A percentile compares a stretch with the other conserved stretches of the same genome.
Conservation (phyloP, 345 rosid species). For the Citrus australasica region DNA sequence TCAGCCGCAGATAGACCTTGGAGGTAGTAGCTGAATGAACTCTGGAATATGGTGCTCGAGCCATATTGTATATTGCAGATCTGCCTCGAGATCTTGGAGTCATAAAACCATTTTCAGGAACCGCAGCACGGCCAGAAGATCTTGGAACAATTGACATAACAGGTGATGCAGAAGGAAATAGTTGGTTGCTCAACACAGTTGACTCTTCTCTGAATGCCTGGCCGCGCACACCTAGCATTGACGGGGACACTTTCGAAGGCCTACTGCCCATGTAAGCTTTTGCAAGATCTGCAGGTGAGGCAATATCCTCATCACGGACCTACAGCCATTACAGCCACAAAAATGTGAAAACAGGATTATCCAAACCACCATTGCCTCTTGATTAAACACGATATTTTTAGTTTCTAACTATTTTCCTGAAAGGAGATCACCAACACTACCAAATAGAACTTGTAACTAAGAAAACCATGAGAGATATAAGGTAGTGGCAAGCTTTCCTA, state of each 20-base stretch:
- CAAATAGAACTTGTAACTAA: neutral
- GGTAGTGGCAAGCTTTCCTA: conserved; percentile 28
- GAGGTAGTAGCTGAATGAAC: conserved; percentile 36
- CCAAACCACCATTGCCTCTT: neutral
- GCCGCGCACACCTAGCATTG: conserved; percentile 41
- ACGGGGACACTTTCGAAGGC: conserved; percentile 66
- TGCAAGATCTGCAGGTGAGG: conserved; percentile 94
- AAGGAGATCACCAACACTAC: neutral
- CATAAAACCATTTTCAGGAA: conserved; percentile 59
- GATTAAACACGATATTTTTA: neutral
- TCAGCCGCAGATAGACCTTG: conserved; percentile 47
- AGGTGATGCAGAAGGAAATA: conserved; percentile 43
- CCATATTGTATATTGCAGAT: conserved; percentile 91
- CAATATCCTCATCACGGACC: conserved; percentile 68
- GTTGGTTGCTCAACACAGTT: conserved; percentile 25
- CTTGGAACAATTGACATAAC: conserved; percentile 47
- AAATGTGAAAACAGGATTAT: conserved; percentile 13
- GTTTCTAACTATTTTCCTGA: neutral
- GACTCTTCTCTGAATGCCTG: conserved; percentile 50
- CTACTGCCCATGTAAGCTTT: conserved; percentile 91
- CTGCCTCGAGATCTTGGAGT: conserved; percentile 83
- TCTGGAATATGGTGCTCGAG: conserved; percentile 82
- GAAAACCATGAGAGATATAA: neutral
- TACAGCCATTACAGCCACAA: conserved; percentile 30
- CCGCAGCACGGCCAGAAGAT: conserved; percentile 41